Evolutionary conservation across 768 basidiomycete genomes (phyloP), one percentile per base, ranked within the genome.

Genomic region (Boletus vinaceobasis): DNA sequence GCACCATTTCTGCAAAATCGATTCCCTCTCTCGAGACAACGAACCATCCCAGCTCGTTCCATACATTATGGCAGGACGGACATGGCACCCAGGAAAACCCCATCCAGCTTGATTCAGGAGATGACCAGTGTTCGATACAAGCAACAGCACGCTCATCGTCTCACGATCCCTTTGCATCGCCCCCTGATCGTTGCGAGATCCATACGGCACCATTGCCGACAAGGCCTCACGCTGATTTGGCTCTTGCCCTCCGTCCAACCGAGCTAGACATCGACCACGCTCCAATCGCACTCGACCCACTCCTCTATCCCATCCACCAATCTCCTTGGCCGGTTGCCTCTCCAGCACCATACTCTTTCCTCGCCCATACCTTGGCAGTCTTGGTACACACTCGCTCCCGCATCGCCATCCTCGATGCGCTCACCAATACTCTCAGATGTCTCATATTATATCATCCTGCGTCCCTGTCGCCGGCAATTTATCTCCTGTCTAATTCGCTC

Each of bases 401-500:
- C 27, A 87, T 84, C 48, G 65, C 75, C 33, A 91, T 92, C 51
- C 67, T 84, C 56, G 83, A 87, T 62, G 79, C 77, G 17, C 71
- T 91, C 52, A 86, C 86, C 36, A 96, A 95, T 62, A 78, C 87
- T 29, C 70, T 96, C 9, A 85, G 88, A 29, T 78, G 82, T 21
- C 77, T 96, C 49, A 77, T 85, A 56, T 66, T 73, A 37, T 80
- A 84, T 60, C 83, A 93, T 62, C 81, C 89, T 0, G 51, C 76
- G 21, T 87, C 90, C 38, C 79, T 96, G 42, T 73, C 88, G 43
- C 80, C 89, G n/a, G 78, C 88, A 35, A 72, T 93, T 7, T 93
- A 93, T 66, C 81, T 93, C 21, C 75, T 93, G 32, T 91, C 91
- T 13, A 94, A 93, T 67, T 81, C 88, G 21, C 77, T 93, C 35